phyloP scores from a whole-genome alignment of 1,284 basidiomycete genomes.

The Xerocomus nothofagi region DNA sequence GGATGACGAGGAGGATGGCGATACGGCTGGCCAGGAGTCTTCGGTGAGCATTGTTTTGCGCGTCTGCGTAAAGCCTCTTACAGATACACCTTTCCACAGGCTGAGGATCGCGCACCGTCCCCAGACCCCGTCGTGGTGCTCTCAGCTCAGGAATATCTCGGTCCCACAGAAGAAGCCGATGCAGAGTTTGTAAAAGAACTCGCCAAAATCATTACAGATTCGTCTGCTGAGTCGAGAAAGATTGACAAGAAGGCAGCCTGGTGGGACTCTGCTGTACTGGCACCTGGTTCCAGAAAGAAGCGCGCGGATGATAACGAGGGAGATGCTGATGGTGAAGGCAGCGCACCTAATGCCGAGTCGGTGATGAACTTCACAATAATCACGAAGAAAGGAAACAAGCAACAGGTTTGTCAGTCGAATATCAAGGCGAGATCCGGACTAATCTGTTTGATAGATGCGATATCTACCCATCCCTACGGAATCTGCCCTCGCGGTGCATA shows the following conservation, averaged over 20 bases:
- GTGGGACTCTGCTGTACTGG: constrained; percentile 83
- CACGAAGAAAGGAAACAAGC: constrained; percentile 92
- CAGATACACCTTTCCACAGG: constrained; percentile 38
- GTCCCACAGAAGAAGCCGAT: constrained; percentile 84
- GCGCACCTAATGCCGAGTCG: constrained; percentile 39
- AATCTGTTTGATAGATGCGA: constrained; percentile 55
- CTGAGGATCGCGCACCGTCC: constrained; percentile 67
- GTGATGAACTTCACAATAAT: constrained; percentile 94
- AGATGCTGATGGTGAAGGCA: constrained; percentile 42
- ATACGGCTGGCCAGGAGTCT: constrained; percentile 44
- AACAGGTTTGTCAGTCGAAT: constrained; percentile 57
- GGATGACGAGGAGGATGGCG: constrained; percentile 58
- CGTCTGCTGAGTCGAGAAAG: constrained; percentile 77
- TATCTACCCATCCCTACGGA: constrained; percentile 85
- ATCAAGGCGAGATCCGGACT: constrained; percentile 6
- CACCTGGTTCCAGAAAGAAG: constrained; percentile 62
- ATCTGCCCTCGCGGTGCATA: constrained; percentile 86
- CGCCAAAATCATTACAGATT: constrained; percentile 91
- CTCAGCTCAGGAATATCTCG: constrained; percentile 65
- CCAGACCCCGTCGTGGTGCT: constrained; percentile 76
- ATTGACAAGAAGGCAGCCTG: constrained; percentile 83
- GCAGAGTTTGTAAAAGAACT: constrained; percentile 95
- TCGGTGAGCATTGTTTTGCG: constrained; percentile 43
- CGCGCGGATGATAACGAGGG: constrained; percentile 55
- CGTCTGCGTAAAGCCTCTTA: not conserved